These are phyloP conservation scores for Corylus heterophylla DNA, from an alignment of 306 rosid species.

Conservation along the genomic window DNA sequence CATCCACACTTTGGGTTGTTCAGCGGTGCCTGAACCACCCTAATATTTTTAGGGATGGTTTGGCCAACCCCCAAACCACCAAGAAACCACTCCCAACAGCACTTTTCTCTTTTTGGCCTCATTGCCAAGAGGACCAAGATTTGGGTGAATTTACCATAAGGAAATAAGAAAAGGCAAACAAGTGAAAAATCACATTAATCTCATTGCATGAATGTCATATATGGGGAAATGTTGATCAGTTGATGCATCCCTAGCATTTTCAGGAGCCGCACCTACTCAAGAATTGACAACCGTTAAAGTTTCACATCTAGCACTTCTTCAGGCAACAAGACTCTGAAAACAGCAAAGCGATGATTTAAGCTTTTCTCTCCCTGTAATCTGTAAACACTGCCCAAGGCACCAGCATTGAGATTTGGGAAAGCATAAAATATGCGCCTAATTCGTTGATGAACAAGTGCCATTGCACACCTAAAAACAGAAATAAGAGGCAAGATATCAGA, in stretches of 20 bases:
- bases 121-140: too few relatives aligned
- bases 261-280: background rate
- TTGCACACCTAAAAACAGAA: constrained; percentile 73
- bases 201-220: background rate
- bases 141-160: too few relatives aligned
- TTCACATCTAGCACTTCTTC: constrained; percentile 41
- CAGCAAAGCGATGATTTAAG: constrained; percentile 90
- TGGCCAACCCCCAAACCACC: too few relatives aligned
- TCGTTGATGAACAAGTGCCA: constrained; percentile 95
- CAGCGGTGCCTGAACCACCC: too few relatives aligned
- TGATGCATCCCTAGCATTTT: background rate
- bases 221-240: background rate
- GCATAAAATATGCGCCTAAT: constrained; percentile 85
- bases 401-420: constrained; percentile 70
- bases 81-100: too few relatives aligned
- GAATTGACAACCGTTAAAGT: background rate
- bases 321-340: constrained; percentile 74
- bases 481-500: constrained; percentile 19
- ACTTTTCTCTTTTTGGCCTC: too few relatives aligned
- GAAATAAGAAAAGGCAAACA: background rate
- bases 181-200: background rate
- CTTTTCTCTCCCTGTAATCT: constrained; percentile 87
- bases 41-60: too few relatives aligned
- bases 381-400: constrained; percentile 80
- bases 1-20: too few relatives aligned